Evolutionary conservation across 1,139 yeast species (phyloP).

Genomic region (Candida anutae): DNA sequence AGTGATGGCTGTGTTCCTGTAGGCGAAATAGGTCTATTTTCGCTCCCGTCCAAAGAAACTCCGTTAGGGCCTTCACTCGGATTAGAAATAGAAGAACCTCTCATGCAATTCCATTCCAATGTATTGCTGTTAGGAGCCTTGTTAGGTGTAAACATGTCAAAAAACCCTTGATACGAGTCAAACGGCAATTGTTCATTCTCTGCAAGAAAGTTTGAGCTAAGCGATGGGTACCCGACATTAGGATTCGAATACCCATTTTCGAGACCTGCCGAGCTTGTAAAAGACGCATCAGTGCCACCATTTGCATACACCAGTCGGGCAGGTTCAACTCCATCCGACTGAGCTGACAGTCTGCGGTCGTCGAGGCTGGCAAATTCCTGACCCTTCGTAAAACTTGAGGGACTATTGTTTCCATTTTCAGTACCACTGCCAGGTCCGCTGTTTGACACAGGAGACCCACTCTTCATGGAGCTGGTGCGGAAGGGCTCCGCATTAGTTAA

Average conservation of each 20-base stretch:
- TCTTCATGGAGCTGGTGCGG: conserved; percentile 4
- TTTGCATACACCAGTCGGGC: too few species aligned
- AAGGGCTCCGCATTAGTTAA: conserved; percentile 15
- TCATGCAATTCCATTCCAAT: too few species aligned
- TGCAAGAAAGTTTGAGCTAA: conserved; percentile 18
- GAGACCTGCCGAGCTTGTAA: too few species aligned
- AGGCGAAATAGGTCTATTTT: not conserved
- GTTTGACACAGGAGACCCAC: conserved; percentile 4
- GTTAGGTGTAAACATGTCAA: conserved; percentile 13
- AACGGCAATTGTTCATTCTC: conserved; percentile 28
- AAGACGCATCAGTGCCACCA: too few species aligned
- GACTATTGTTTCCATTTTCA: too few species aligned
- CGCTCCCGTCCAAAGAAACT: too few species aligned
- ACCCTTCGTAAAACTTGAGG: too few species aligned
- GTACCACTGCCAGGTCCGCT: too few species aligned
- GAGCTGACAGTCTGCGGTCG: too few species aligned
- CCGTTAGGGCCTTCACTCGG: not conserved
- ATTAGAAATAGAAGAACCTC: not conserved
- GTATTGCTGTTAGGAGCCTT: conserved; percentile 1
- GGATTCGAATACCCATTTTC: too few species aligned
- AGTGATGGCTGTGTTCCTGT: not conserved
- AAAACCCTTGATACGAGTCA: conserved; percentile 21
- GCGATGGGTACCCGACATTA: conserved; percentile 1
- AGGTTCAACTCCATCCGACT: too few species aligned
- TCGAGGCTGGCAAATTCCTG: too few species aligned